phyloP scores from a whole-genome alignment of 1,284 basidiomycete species.

The Neonothopanus nambi region DNA sequence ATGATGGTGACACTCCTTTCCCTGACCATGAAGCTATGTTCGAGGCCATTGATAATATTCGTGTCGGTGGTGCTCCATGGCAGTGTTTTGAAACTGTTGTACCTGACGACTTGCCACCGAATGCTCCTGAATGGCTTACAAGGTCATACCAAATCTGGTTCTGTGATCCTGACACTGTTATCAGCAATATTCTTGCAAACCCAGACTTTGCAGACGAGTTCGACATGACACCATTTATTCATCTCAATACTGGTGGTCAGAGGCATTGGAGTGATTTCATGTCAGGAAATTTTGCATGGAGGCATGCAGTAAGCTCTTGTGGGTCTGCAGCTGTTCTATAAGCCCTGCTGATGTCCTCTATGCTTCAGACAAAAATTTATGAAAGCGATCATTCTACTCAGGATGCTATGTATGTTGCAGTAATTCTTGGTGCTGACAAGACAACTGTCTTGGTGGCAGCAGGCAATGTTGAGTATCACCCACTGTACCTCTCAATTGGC shows the following conservation, averaged over 20 bases:
- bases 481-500: conserved; percentile 29
- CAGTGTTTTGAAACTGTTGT: conserved; percentile 21
- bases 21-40: conserved; percentile 22
- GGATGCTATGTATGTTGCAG: conserved; percentile 30
- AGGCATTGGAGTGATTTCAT: conserved; percentile 25
- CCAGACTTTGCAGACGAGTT: conserved; percentile 13
- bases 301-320: conserved; percentile 16
- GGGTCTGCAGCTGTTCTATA: neutral
- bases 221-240: conserved; percentile 19
- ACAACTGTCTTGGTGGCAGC: conserved; percentile 36
- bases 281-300: conserved; percentile 29
- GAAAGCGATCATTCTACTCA: conserved; percentile 19
- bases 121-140: conserved; percentile 24
- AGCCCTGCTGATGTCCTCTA: neutral
- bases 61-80: conserved; percentile 26
- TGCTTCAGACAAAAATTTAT: conserved; percentile 24
- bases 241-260: conserved; percentile 22
- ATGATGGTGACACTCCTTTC: conserved; percentile 28
- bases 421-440: conserved; percentile 37
- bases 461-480: conserved; percentile 33
- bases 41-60: conserved; percentile 27
- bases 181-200: conserved; percentile 20
- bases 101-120: conserved; percentile 18
- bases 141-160: no score
- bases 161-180: conserved; percentile 17